Base-by-base conservation (phyloP, 129 eudicot genomes). In the Artemisia annua region DNA sequence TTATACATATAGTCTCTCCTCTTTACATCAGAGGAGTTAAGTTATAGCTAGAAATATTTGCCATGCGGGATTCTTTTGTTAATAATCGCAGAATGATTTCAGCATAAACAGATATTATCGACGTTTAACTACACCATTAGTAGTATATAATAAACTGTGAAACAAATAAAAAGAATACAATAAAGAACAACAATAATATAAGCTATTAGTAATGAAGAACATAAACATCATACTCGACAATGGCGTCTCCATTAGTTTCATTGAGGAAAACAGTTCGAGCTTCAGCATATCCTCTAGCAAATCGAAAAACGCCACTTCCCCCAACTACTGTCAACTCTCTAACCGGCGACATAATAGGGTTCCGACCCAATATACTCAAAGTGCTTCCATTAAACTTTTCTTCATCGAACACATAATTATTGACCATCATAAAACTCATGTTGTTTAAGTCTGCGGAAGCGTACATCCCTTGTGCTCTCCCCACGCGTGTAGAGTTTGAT, bases 301-400 rank as follows among this genome's bases (percentile, higher is more conserved):
- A 79, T 19, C 83, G 83, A 63, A 79, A 82, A 65, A 68, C 68
- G 0, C 86, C 83, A 49, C 70, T 73, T 28, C 86, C 86, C 44
- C 86, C 86, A 19, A 82, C 86, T 39, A 82, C 75, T 9, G 86
- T 73, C 18, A 82, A 24, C 65, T 82, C 86, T 63, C 86, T 82
- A 22, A 82, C 69, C 20, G 72, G n/a, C 20, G 71, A 46, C 77
- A 35, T 3, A 54, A 82, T 62, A 3, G 66, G 59, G 68, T 82
- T 82, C 30, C 86, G 70, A 0, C 83, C 86, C 64, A 82, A 44
- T 71, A 82, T 66, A 69, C 86, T 82, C 79, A 82, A 73, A 54
- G 78, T 78, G 64, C 86, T 82, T 19, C 83, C 83, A 68, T 79
- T 79, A 52, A 56, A 79, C 79, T 63, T 79, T 18, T 63, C 83